Conservation (phyloP, 805 yeast species). For the Candida ponderosae region DNA sequence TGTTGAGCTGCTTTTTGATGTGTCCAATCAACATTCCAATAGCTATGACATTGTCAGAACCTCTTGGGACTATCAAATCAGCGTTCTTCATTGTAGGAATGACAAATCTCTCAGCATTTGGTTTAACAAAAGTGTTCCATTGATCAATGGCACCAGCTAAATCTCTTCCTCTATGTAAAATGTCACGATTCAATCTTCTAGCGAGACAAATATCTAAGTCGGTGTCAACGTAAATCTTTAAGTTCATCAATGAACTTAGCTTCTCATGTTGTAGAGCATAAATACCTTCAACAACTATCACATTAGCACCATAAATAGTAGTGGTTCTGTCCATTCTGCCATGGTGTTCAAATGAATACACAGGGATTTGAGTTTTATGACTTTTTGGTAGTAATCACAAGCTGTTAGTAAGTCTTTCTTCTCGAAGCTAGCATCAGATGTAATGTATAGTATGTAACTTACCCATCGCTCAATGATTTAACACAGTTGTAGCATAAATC, state of each 20-base stretch:
- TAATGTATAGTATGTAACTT: constrained; percentile 17
- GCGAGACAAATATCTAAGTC: constrained; percentile 91
- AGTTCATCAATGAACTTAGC: constrained; percentile 67
- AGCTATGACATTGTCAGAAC: constrained; percentile 76
- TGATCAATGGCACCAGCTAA: constrained; percentile 75
- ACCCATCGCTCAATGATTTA: constrained; percentile 59
- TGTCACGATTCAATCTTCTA: constrained; percentile 81
- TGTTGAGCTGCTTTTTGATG: constrained; percentile 59
- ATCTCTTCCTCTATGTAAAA: constrained; percentile 79
- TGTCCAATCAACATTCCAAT: constrained; percentile 74
- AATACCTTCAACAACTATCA: constrained; percentile 86
- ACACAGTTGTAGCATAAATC: constrained; percentile 63
- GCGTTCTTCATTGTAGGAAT: constrained; percentile 73
- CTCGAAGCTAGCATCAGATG: neutral
- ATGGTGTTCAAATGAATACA: constrained; percentile 61
- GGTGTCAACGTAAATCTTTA: constrained; percentile 87
- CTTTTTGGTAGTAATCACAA: too few species aligned
- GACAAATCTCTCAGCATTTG: constrained; percentile 73
- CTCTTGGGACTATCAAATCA: constrained; percentile 86
- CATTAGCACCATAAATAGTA: constrained; percentile 89
- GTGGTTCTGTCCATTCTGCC: constrained; percentile 50
- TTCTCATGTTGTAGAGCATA: constrained; percentile 71
- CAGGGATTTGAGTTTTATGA: constrained; percentile 55
- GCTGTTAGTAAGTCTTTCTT: neutral
- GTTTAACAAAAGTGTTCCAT: constrained; percentile 89